These are phyloP conservation scores for Colletotrichum karsti DNA, from an alignment of 2,329 filamentous ascomycete species.

Conservation along the genomic window DNA sequence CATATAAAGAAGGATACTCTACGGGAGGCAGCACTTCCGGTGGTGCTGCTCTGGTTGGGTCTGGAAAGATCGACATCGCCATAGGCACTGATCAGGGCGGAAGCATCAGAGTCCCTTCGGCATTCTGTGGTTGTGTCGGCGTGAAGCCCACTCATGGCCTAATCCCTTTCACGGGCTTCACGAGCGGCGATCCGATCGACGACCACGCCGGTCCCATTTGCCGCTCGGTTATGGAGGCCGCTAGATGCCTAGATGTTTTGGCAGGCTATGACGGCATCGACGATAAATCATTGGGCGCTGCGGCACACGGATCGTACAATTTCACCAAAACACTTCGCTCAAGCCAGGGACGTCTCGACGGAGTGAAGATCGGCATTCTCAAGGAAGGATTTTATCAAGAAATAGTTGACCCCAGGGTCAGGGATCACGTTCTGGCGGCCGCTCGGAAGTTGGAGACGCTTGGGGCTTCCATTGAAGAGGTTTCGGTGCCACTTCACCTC, in stretches of 20 bases:
- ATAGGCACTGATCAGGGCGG: constrained; percentile 59
- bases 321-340: constrained; percentile 33
- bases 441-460: constrained; percentile 49
- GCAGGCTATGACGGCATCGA: constrained; percentile 59
- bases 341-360: constrained; percentile 35
- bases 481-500: constrained; percentile 58
- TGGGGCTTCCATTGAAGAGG: constrained; percentile 57
- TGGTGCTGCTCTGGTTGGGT: constrained; percentile 53
- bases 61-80: constrained; percentile 51
- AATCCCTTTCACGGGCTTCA: constrained; percentile 59
- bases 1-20: constrained; percentile 52
- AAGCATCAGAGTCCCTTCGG: constrained; percentile 53
- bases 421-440: constrained; percentile 49
- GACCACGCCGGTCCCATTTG: constrained; percentile 59
- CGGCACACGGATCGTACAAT: constrained; percentile 36
- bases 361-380: constrained; percentile 51
- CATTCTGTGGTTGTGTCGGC: constrained; percentile 49
- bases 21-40: constrained; percentile 59
- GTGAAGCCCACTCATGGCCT: constrained; percentile 61
- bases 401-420: constrained; percentile 48
- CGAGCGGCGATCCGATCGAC: constrained; percentile 56
- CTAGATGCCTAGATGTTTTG: constrained; percentile 52
- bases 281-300: constrained; percentile 48
- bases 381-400: constrained; percentile 52
- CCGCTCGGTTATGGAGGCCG: constrained; percentile 47